A percentile compares a stretch with the other conserved stretches of the same genome.
Evolutionary conservation across 2,329 filamentous ascomycete genomes (phyloP).

Genomic region (Penicillium sp.): DNA sequence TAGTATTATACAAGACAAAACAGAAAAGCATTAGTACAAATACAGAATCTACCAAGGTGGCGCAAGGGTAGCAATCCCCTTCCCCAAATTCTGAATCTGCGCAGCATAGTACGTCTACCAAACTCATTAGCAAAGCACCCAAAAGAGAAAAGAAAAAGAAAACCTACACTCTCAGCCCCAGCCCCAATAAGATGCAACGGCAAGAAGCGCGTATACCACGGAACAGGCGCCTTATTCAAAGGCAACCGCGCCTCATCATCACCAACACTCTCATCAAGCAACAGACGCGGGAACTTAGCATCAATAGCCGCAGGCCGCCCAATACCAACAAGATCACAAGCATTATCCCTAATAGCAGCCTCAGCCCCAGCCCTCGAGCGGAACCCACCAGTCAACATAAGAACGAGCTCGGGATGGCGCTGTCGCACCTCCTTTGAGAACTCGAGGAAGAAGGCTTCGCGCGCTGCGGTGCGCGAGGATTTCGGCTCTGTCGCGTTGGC

Average conservation of each 20-base stretch:
- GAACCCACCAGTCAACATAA: slow-evolving; percentile 65
- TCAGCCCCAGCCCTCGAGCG: slow-evolving; percentile 52
- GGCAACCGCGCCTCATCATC: slow-evolving; percentile 24
- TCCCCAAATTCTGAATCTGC: slow-evolving; percentile 19
- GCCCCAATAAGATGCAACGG: slow-evolving; percentile 26
- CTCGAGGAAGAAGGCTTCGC: slow-evolving; percentile 68
- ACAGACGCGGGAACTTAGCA: slow-evolving; percentile 38
- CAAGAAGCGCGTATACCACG: slow-evolving; percentile 22
- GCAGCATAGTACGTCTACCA: slow-evolving; percentile 16
- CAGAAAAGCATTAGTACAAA: background rate
- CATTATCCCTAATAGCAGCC: slow-evolving; percentile 44
- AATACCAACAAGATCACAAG: slow-evolving; percentile 51
- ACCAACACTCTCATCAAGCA: slow-evolving; percentile 28
- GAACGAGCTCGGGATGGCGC: slow-evolving; percentile 43
- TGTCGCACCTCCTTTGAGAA: slow-evolving; percentile 56
- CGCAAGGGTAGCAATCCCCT: slow-evolving; percentile 15
- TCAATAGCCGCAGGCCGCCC: slow-evolving; percentile 47
- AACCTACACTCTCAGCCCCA: slow-evolving; percentile 31
- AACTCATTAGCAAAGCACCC: slow-evolving; percentile 6
- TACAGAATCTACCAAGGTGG: slow-evolving; percentile 10
- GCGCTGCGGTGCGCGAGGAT: slow-evolving; percentile 48
- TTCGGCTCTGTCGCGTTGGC: slow-evolving; percentile 21
- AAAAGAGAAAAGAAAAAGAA: background rate
- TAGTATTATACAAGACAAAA: background rate
- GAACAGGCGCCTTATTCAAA: slow-evolving; percentile 24